Conservation (phyloP, 768 basidiomycete genomes). For the Pleurotus pulmonarius region DNA sequence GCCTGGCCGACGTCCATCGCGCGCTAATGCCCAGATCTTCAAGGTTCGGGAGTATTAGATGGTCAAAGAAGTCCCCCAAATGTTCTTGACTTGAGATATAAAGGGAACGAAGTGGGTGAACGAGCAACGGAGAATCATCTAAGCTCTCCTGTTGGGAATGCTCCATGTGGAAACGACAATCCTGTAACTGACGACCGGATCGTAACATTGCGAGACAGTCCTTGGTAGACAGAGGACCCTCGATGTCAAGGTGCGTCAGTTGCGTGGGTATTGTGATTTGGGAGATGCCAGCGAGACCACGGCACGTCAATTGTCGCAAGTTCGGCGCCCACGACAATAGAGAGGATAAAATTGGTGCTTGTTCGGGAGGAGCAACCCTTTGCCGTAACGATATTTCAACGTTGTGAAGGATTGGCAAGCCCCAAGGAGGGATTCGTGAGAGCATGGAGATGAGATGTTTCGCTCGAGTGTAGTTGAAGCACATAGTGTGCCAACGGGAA, state of each 20-base stretch:
- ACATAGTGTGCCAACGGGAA: background rate
- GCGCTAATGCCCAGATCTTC: slow-evolving; percentile 1
- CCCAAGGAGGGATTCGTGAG: slow-evolving; percentile 3
- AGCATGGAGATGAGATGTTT: background rate
- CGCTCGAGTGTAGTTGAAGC: slow-evolving; percentile 3
- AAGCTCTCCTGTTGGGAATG: background rate
- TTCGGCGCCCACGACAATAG: background rate
- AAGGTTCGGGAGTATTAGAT: slow-evolving; percentile 1
- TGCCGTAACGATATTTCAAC: slow-evolving; percentile 4
- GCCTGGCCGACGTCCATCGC: slow-evolving; percentile 1
- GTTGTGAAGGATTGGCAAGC: background rate
- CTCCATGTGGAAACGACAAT: slow-evolving; percentile 8
- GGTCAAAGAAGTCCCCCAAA: slow-evolving; percentile 5
- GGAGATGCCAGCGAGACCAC: background rate
- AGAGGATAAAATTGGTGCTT: background rate
- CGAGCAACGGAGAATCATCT: background rate
- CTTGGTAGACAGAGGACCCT: slow-evolving; percentile 1
- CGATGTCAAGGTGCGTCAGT: slow-evolving; percentile 1
- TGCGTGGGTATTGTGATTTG: background rate
- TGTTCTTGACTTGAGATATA: slow-evolving; percentile 4
- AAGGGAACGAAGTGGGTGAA: background rate
- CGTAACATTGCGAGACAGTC: background rate
- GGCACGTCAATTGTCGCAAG: background rate
- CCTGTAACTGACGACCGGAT: background rate
- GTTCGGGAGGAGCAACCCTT: background rate